Evolutionary conservation across 1,139 yeast species (phyloP), one percentile per base, ranked within the genome.

Genomic region (Geotrichum cucujoidarum): DNA sequence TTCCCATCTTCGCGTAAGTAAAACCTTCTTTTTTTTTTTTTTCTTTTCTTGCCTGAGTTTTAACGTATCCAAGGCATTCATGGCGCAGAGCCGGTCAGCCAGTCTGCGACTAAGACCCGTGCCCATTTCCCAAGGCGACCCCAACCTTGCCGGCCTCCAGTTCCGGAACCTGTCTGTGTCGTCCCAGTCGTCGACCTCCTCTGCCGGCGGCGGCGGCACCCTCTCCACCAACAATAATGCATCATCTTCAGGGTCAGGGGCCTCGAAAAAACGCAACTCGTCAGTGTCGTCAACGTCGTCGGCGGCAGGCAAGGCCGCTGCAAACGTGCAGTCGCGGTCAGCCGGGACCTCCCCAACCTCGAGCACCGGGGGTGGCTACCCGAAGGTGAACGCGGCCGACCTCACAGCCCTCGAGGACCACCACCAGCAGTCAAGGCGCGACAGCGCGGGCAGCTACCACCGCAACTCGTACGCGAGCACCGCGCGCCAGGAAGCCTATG

Each of bases 81-180:
- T 61, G 63, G 53, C 55, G 38, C 61, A 60, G 40, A 59, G 58
- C 46, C 49, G 57, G 34, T 53, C 55, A 20, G 59, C 62, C 14
- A 57, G 55, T 53, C 52, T 61, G 50, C 52, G 64, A 34, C 47
- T 61, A 16, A 53, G 64, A 8, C 65, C 65, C 2, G 59, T 60
- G 1, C 65, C 65, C 4, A 39, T 50, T 8, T 30, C 37, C 22
- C 32, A 38, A 16, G 29, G 37, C 13, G 35, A 35, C 1, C 27
- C 47, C 10, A 25, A 38, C 16, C 29, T 38, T 17, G 21, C 48
- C 18, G 22, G 16, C n/a, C 18, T 45, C 20, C 42, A 45, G 16
- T 40, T 45, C 25, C 39, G 48, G n/a, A 16, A 18, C 35, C 40
- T n/a, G 14, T 14, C 22, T 11, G n/a, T 18, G n/a, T 13, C 37